These are phyloP conservation scores for Apium graveolens DNA, from an alignment of 129 eudicot species.

Conservation along the genomic window DNA sequence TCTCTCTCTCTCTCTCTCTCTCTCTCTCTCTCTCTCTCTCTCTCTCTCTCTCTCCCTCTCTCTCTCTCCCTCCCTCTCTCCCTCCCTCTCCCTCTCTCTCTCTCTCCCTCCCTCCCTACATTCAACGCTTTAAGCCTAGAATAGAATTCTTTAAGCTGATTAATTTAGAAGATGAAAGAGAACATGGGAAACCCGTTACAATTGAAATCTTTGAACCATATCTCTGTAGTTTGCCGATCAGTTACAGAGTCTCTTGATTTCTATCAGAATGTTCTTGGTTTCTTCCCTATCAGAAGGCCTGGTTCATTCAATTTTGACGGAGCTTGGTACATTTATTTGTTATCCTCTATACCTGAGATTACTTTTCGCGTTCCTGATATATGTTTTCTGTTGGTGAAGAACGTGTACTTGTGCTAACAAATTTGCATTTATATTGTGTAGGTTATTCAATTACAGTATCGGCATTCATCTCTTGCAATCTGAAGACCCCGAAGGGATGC, in stretches of 20 bases:
- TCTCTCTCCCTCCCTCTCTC: too few relatives aligned
- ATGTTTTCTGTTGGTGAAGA: neutral
- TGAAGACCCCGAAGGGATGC: constrained; percentile 14
- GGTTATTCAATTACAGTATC: constrained; percentile 25
- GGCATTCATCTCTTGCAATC: constrained; percentile 30
- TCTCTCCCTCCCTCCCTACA: too few relatives aligned
- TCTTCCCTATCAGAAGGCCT: constrained; percentile 25
- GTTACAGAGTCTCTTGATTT: constrained; percentile 17
- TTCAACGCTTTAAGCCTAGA: neutral
- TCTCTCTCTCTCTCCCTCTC: too few relatives aligned
- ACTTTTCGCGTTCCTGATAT: neutral
- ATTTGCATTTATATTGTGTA: neutral
- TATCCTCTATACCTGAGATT: neutral
- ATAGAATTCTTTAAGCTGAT: neutral
- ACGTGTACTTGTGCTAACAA: neutral
- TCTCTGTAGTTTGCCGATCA: constrained; percentile 17
- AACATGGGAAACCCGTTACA: constrained; percentile 13
- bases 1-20: too few relatives aligned
- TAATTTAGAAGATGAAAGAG: constrained; percentile 5
- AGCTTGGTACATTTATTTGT: constrained; percentile 15
- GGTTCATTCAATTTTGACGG: constrained; percentile 18
- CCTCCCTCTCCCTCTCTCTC: neutral
- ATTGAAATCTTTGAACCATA: constrained; percentile 19
- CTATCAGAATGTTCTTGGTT: constrained; percentile 26
- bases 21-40: neutral